Base-by-base conservation (phyloP, 495 filamentous ascomycete species). In the Hypoxylon fragiforme region DNA sequence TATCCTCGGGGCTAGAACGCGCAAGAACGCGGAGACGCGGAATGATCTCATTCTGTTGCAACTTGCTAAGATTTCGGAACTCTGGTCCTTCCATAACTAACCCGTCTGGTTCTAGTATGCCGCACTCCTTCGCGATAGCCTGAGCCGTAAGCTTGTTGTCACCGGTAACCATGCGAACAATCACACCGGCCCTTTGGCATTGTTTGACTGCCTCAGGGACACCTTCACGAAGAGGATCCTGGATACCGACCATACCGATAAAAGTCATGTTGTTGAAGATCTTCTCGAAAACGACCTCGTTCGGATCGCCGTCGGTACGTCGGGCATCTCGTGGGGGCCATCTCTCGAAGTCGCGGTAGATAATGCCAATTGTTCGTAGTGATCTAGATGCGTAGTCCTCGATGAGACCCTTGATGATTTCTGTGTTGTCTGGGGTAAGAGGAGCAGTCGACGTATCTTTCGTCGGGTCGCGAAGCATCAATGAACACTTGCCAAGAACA, bases 141-240 rank as follows among this genome's bases (percentile, higher is more conserved):
- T 82, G 81, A 20, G 90, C 90, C 11, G 90, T 95, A 26, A 85
- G 73, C 50, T 88, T 74, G 63, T 95, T 95, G 71, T 95, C 90
- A 21, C 90, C 86, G 7, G 90, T 95, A 40, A 95, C 90, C 90
- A 95, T 95, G 60, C 91, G 88, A 44, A 94, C 87, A 44, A 88
- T 73, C 7, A 95, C 89, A 51, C 90, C 90, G 8, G 90, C 90
- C 24, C 76, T 77, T 56, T 89, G 84, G 62, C 89, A 92, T 57
- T 80, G 78, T 45, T 73, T 72, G 32, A 95, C 91, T 22, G 90
- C 90, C 30, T 87, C 78, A 9, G 81, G 77, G 15, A 95, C 90
- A 56, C 90, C 90, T 2, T 84, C 81, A 43, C 90, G 89, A 20
- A 95, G 80, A 13, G 90, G 90, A 71, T 95, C 90, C 70, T 92